Base-by-base conservation (phyloP, 257 asterid species). In the Fraxinus anomala region DNA sequence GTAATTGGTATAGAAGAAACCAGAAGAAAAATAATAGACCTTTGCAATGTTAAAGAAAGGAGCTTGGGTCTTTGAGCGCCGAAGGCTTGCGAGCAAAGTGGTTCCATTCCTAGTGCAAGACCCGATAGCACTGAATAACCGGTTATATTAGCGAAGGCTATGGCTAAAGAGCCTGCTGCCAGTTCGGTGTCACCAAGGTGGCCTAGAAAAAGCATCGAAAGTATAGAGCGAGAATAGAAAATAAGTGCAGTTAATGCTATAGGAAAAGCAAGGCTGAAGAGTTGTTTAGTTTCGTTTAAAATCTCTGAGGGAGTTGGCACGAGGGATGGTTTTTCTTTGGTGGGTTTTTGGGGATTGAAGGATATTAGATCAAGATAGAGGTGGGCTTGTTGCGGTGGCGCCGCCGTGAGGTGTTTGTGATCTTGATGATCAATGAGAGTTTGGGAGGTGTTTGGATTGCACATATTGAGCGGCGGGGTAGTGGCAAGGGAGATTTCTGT, bases 51-150 rank as follows among this genome's bases (percentile, higher is more conserved):
- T 24, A 89, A 49, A 0, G 97, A 92, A 1, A 92, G 88, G 5
- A 92, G 90, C 72, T 87, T 84, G 0, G 93, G 92, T 2, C 88
- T 81, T 5, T 86, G 87, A 1, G 96, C 97, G 13, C 97, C 97
- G 68, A 91, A 92, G 56, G 97, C 97, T 59, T 92, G 97, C 0
- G 95, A 87, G 75, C 97, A 92, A 0, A 92, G 87, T 5, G 97
- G 97, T 82, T 92, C 97, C 94, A 92, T 89, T 4, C 97, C 97
- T 0, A 92, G 87, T 0, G 97, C 91, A 3, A 92, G 70, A 0
- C 97, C 97, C 0, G 97, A 88, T 0, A 92, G 88, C 0, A 92
- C 91, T 0, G 96, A 89, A 40, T 92, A 92, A 4, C 97, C 97
- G 0, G 87, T 86, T 33, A 92, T 92, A 79, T 92, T 92, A 0